Conservation (phyloP, 2,329 filamentous ascomycete species). For the Trichoderma atrobrunneum region DNA sequence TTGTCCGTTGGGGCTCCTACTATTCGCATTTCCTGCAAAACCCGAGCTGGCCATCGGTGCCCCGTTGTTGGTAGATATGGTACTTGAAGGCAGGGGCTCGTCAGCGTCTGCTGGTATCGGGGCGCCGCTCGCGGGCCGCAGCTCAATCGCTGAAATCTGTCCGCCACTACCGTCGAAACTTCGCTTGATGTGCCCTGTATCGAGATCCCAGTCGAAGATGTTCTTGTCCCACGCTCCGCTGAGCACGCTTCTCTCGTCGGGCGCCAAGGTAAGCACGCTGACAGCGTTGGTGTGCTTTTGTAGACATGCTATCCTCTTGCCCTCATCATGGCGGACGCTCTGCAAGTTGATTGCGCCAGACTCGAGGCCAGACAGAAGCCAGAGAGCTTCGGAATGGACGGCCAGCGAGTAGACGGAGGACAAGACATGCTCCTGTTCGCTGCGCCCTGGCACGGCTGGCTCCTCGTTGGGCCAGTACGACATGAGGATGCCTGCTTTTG, state of each 20-base stretch:
- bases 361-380: conserved; percentile 87
- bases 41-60: conserved; percentile 55
- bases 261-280: conserved; percentile 75
- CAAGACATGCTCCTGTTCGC: conserved; percentile 60
- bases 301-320: conserved; percentile 79
- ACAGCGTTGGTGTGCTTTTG: conserved; percentile 88
- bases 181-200: conserved; percentile 74
- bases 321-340: conserved; percentile 90
- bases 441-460: conserved; percentile 42
- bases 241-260: conserved; percentile 81
- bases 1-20: conserved; percentile 19
- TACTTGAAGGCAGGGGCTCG: conserved; percentile 59
- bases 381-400: conserved; percentile 83
- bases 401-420: conserved; percentile 94
- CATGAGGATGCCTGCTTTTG: conserved; percentile 89
- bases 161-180: conserved; percentile 73
- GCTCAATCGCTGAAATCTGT: conserved; percentile 86
- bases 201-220: conserved; percentile 91
- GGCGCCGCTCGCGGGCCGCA: conserved; percentile 71
- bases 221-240: conserved; percentile 97
- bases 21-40: conserved; percentile 28
- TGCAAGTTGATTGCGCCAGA: conserved; percentile 91
- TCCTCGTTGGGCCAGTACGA: conserved; percentile 99
- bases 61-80: conserved; percentile 73
- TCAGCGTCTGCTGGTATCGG: conserved; percentile 73